Evolutionary conservation across 2,329 filamentous ascomycete species (phyloP), one percentile per base, ranked within the genome.

Genomic region (Ophiocordyceps camponoti-saundersi): DNA sequence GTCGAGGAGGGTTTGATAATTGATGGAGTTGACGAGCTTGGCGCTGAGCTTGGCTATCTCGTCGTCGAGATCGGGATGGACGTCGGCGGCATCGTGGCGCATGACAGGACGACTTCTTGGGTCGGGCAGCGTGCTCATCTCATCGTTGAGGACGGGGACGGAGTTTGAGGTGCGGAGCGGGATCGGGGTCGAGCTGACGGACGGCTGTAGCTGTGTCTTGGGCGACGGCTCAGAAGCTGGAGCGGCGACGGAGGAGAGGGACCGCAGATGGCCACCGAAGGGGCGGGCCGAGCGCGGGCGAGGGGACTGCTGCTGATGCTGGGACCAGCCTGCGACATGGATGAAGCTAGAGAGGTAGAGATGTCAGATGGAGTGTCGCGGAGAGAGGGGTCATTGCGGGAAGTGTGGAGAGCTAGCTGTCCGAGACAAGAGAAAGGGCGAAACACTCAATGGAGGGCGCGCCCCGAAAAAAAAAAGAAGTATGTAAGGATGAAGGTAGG

Each of bases 11-110:
- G 89, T 95, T 64, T 95, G 89, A 62, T 94, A 84, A 61, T 98
- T 98, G 65, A 98, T 95, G 42, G 92, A 90, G 59, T 92, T 90
- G 56, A 98, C 90, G 52, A 98, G 79, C 64, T 98, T 98, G 44
- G 88, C 90, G 65, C 88, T 96, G 30, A 98, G 71, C 7, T 85
- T 80, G 8, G 90, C 85, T 26, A 98, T 86, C 64, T 96, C 92
- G 48, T 75, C 69, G 52, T 72, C 72, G 21, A 79, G 65, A 48
- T 77, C 76, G 6, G 74, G 72, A 7, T 57, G 56, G 1, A 65
- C 60, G 42, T 56, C 57, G 40, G 58, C 50, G 36, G 57, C 53
- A 43, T 59, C 60, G 7, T 72, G 67, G 46, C 69, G 73, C 55
- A 69, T 66, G 22, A 66, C 62, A 49, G 11, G 10, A n/a, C 73